Conservation (phyloP, 164 flowering plant species). For the Cinnamomum micranthum region DNA sequence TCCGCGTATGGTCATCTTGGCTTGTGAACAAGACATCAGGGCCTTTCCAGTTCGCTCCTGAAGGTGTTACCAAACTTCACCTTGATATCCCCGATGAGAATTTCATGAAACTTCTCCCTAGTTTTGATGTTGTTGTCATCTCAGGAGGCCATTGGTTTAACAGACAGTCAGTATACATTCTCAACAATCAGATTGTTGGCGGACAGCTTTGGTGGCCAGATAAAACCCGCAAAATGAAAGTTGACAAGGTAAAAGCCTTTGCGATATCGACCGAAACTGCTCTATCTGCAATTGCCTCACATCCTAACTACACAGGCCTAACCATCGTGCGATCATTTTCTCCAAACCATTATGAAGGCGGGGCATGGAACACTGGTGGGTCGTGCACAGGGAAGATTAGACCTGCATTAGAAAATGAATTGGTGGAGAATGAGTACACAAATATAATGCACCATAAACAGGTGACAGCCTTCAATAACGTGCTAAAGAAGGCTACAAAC, state of each 20-base stretch:
- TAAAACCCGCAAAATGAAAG: conserved; percentile 46
- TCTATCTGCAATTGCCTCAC: conserved; percentile 53
- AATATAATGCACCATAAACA: conserved; percentile 78
- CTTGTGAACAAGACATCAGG: conserved; percentile 67
- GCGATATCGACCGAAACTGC: conserved; percentile 76
- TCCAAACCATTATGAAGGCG: conserved; percentile 94
- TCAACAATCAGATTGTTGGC: conserved; percentile 77
- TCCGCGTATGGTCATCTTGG: conserved; percentile 98
- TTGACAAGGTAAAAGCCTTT: conserved; percentile 76
- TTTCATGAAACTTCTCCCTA: conserved; percentile 54
- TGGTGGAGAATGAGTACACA: conserved; percentile 68
- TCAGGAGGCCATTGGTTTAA: conserved; percentile 99
- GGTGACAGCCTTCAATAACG: conserved; percentile 60
- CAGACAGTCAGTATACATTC: conserved; percentile 69
- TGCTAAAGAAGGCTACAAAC: conserved; percentile 48
- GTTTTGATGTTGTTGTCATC: conserved; percentile 71
- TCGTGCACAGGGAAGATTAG: conserved; percentile 84
- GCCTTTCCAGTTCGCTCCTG: conserved; percentile 61
- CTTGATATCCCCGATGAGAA: conserved; percentile 72
- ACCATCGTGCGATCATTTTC: conserved; percentile 82
- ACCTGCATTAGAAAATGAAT: conserved; percentile 48
- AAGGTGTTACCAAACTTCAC: conserved; percentile 63
- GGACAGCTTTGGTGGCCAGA: conserved; percentile 96
- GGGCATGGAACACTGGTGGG: conserved; percentile 96
- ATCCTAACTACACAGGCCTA: conserved; percentile 73